Base-by-base conservation (phyloP, 2,329 filamentous ascomycete genomes). In the Curvularia eragrostidis region DNA sequence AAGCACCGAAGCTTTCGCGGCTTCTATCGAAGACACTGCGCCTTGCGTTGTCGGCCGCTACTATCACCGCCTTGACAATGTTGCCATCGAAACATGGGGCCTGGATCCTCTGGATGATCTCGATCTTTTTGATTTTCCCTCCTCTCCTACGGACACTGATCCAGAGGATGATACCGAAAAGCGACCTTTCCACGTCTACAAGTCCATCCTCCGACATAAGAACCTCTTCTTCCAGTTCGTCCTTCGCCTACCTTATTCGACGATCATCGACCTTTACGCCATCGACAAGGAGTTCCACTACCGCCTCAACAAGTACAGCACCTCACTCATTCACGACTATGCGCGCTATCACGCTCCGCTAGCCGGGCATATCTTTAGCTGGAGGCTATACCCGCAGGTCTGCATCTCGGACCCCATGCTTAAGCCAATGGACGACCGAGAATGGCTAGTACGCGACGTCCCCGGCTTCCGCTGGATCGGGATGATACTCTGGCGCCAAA, bases 381-480 rank as follows among this genome's bases (percentile, higher is more conserved):
- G 85, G 79, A 78, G 80, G 7, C 80, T 85, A 48, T 92, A 89
- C 75, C 75, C 75, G 2, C 71, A 74, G 1, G 78, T 87, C 5
- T 85, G 85, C 69, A 83, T 88, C 55, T 80, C 71, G 1, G 89
- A 92, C 68, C 89, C 89, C 0, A 76, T 78, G 30, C 78, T 81
- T 1, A 78, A 82, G 6, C 80, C 77, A 3, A 78, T 79, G 66
- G 78, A 79, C 65, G 56, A 70, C 58, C 59, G 70, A 58, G 42
- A 54, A 48, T 68, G 70, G 68, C 58, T 72, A 6, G 61, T 71
- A 39, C 65, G 72, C 3, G 71, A 75, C 24, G 82, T 90, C 1
- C 90, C 90, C 0, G 83, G 84, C 7, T 78, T 94, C 47, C 79
- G 80, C 43, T 95, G 89, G 84, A 80, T 91, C 6, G 81, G 84